Percentiles rank a stretch among this genome's conserved stretches.
Conservation (phyloP, 371 early-diverging fungal genomes). For the Gilbertella persicaria region DNA sequence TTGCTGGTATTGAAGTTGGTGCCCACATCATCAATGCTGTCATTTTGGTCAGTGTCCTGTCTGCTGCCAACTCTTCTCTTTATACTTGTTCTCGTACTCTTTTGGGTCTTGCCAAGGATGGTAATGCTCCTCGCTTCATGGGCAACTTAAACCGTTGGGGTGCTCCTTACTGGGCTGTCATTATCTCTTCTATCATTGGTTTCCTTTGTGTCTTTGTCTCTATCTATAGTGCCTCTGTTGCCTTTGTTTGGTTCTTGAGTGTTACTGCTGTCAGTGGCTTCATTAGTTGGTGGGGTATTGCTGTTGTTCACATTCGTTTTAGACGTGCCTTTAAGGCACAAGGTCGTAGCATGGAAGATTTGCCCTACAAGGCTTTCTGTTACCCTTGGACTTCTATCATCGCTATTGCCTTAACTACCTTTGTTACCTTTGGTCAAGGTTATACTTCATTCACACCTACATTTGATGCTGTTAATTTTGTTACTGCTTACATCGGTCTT, state of each 20-base stretch:
- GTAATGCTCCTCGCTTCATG: constrained; percentile 62
- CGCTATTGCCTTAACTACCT: constrained; percentile 42
- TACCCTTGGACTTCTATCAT: constrained; percentile 69
- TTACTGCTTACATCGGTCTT: constrained; percentile 45
- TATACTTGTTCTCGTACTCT: constrained; percentile 71
- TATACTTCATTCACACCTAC: constrained; percentile 29
- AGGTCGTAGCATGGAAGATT: constrained; percentile 59
- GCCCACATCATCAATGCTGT: constrained; percentile 73
- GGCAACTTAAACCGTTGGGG: constrained; percentile 52
- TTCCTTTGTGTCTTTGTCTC: constrained; percentile 57
- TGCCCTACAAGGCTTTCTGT: constrained; percentile 72
- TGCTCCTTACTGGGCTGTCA: constrained; percentile 60
- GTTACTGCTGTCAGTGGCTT: constrained; percentile 77
- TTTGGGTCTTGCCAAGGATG: constrained; percentile 62
- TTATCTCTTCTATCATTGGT: constrained; percentile 56
- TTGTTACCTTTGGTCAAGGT: constrained; percentile 64
- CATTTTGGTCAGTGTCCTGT: constrained; percentile 68
- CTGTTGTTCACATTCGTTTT: constrained; percentile 79
- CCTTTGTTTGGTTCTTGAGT: constrained; percentile 75
- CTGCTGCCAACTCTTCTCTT: constrained; percentile 75
- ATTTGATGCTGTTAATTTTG: constrained; percentile 29
- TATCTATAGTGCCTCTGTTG: constrained; percentile 47
- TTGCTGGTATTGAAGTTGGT: constrained; percentile 64
- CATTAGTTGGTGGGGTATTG: constrained; percentile 79
- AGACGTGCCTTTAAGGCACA: constrained; percentile 77